Conservation (phyloP, 371 early-diverging fungal species). For the Lichtheimia hyalospora region DNA sequence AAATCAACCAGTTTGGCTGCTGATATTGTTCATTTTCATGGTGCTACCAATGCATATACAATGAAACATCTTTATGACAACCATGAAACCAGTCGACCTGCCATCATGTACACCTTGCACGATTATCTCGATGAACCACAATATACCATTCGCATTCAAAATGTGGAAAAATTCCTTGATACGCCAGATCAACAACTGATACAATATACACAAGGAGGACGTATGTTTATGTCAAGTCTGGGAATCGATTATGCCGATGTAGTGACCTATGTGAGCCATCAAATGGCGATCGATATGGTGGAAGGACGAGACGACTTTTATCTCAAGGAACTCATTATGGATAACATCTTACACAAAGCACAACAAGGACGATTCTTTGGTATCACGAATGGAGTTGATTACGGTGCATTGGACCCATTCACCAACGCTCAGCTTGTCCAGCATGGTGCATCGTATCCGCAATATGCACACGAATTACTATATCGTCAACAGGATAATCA, state of each 20-base stretch:
- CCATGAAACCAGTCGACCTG: constrained; percentile 47
- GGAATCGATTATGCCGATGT: constrained; percentile 59
- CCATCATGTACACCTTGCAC: constrained; percentile 64
- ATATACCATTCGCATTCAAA: constrained; percentile 50
- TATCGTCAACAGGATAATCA: constrained; percentile 15
- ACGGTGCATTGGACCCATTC: constrained; percentile 53
- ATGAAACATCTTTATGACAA: constrained; percentile 50
- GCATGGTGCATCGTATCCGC: constrained; percentile 44
- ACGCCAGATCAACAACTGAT: background rate
- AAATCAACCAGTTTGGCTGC: constrained; percentile 56
- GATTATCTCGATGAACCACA: constrained; percentile 61
- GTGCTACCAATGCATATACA: constrained; percentile 59
- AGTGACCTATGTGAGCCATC: constrained; percentile 53
- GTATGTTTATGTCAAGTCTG: constrained; percentile 58
- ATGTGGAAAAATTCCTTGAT: constrained; percentile 55
- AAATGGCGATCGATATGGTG: constrained; percentile 59
- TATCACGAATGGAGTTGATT: constrained; percentile 61
- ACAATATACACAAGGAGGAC: constrained; percentile 52
- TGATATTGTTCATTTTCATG: constrained; percentile 61
- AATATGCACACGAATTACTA: constrained; percentile 32
- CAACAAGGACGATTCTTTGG: constrained; percentile 54
- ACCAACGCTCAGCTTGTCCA: constrained; percentile 35
- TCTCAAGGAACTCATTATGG: constrained; percentile 62
- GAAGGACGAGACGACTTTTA: constrained; percentile 60
- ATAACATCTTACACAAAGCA: constrained; percentile 50